Percentiles rank a stretch among this genome's conserved stretches.
Evolutionary conservation across 371 early-diverging fungal genomes (phyloP).

Genomic region (Mortierella sp.): DNA sequence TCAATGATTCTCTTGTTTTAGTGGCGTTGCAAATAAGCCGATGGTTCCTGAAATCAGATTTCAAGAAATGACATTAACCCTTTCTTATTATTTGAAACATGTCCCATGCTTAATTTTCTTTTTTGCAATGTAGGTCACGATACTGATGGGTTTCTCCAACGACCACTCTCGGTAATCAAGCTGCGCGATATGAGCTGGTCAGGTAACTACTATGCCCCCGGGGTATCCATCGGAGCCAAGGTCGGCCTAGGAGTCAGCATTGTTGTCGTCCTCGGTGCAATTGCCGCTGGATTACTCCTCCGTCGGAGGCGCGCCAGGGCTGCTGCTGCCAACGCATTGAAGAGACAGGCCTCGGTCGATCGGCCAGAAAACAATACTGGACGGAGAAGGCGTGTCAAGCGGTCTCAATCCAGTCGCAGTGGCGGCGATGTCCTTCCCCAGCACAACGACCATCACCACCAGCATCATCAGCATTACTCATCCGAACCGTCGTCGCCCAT

Average conservation of each 20-base stretch:
- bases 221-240: conserved; percentile 28
- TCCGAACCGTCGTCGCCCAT: not conserved
- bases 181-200: conserved; percentile 26
- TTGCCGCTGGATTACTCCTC: conserved; percentile 36
- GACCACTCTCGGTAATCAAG: conserved; percentile 35
- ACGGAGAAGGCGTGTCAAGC: not conserved
- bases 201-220: conserved; percentile 15
- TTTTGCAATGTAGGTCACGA: conserved; percentile 13
- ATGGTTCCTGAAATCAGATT: not conserved
- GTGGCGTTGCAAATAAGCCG: not conserved
- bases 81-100: not conserved
- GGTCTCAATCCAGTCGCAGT: not conserved
- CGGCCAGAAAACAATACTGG: not conserved
- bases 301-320: conserved; percentile 26
- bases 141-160: conserved; percentile 11
- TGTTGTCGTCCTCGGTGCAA: conserved; percentile 35
- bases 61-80: not conserved
- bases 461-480: not conserved
- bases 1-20: not conserved
- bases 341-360: not conserved
- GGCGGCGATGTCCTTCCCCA: not conserved
- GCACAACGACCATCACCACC: not conserved
- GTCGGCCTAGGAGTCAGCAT: conserved; percentile 34
- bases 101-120: not conserved
- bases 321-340: not conserved